Base-by-base conservation (phyloP, 2,329 filamentous ascomycete species). In the Escovopsis sp. region DNA sequence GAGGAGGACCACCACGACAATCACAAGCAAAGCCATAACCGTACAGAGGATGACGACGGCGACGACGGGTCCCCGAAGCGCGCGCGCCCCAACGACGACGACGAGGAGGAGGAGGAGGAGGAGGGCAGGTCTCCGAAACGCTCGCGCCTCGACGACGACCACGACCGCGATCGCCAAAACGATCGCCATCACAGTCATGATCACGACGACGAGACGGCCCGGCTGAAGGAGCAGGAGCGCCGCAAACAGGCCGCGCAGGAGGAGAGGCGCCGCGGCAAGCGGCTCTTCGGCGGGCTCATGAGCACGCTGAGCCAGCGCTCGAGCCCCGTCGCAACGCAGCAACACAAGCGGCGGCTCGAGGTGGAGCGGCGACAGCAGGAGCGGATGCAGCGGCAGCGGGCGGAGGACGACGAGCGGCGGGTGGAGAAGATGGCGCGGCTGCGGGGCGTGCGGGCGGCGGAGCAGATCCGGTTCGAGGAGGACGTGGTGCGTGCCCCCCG, bases 291-390 rank as follows among this genome's bases (percentile, higher is more conserved):
- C 46, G 84, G 81, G 31, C 64, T 93, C 43, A 67, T 91, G 45
- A 84, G 72, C 57, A 85, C 82, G 32, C 70, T 94, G 45, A 86
- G 81, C 59, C 83, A 89, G 62, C 79, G 73, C 52, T 72, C 71
- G 55, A 73, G 68, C 50, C 69, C 57, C 65, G 70, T 64, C 49
- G 69, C 57, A 65, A 70, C 64, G 49, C 74, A 69, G 66, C 77
- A 69, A 66, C 77, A 81, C 62, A 81, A 74, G 61, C 78, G 76
- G 52, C 79, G 84, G 43, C 74, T 73, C 47, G 87, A 89, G 58
- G 87, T 89, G 58, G 87, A 91, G 64, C 80, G 76, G 60, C 79
- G 80, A 50, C 85, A 88, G 60, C 76, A 83, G 55, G 82, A 82
- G 55, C 85, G 80, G 61, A 71, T 81, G 49, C 76, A 80, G 58